Evolutionary conservation across 208 protist genomes (phyloP).

Genomic region (Vickermania spadyakhi): DNA sequence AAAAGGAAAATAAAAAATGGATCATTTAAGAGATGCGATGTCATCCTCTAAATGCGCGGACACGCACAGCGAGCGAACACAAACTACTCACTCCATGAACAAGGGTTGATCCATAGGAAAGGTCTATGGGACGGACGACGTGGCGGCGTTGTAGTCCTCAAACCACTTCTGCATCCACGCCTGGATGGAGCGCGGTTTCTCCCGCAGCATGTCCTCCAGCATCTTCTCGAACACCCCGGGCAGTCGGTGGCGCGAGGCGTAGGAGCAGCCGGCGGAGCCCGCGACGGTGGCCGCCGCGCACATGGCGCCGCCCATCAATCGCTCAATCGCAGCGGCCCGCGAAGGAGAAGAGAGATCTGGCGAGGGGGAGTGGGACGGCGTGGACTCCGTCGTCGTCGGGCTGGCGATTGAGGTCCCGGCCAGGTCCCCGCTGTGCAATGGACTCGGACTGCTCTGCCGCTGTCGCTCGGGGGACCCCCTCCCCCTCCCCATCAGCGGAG

Average conservation of each 20-base stretch:
- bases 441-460: too few species aligned
- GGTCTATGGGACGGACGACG: constrained; percentile 1
- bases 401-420: too few species aligned
- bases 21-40: too few species aligned
- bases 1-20: too few species aligned
- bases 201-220: constrained; percentile 13
- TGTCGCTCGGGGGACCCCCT: too few species aligned
- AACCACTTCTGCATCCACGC: constrained; percentile 23
- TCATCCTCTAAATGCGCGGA: too few species aligned
- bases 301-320: neutral
- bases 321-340: neutral
- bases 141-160: constrained; percentile 2
- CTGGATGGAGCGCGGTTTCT: constrained; percentile 13
- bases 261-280: neutral
- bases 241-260: constrained; percentile 14
- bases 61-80: too few species aligned
- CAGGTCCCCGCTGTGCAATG: too few species aligned
- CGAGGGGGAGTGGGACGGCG: neutral
- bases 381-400: too few species aligned
- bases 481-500: neutral
- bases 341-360: neutral
- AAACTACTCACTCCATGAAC: too few species aligned
- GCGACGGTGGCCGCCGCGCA: too few species aligned
- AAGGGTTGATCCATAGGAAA: too few species aligned
- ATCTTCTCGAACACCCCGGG: constrained; percentile 17